Base-by-base conservation (phyloP, 306 rosid genomes). In the Cicer cuneatum region DNA sequence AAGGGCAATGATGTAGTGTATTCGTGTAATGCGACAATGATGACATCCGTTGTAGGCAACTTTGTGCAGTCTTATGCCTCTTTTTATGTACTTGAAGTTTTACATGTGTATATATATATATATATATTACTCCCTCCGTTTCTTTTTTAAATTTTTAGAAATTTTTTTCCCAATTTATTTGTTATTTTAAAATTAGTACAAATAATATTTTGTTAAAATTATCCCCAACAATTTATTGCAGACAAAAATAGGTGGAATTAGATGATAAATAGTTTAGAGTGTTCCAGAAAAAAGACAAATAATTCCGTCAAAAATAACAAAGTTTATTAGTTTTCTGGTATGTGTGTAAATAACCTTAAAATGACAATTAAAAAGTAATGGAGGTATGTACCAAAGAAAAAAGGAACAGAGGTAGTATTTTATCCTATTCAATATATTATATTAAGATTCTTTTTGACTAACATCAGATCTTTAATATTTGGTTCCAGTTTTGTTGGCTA, bases 401-500 rank as follows among this genome's bases (percentile, higher is more conserved):
- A 29, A 29, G 35, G 35, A 29, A 29, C 35, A 29, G 35, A 29
- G 35, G 35, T 29, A 29, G 35, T 29, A 29, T 4, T 76, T 45
- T 53, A 56, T 75, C 47, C 18, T 35, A 9, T 65, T 18, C 10
- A 37, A 51, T 66, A 71, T 29, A 4, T 29, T 39, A 7, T 57
- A 33, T 64, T 69, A 18, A 52, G 33, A 46, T 39, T 71, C 53
- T 11, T 72, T 40, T 11, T 37, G 41, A 29, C 45, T 35, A 51
- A 9, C 18, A 11, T 12, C 16, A 43, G 13, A 47, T 60, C 48
- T 10, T 48, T 29, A 10, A 24, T n/a, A 40, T 72, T 43, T 59
- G 10, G 19, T 73, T 72, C 57, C 35, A 3, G 35, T 69, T 80
- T 66, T 56, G 19, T 69, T 69, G 71, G 8, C 67, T 77, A 29